Conservation (phyloP, 139 green algal species). For the Chlamydomonas incerta region DNA sequence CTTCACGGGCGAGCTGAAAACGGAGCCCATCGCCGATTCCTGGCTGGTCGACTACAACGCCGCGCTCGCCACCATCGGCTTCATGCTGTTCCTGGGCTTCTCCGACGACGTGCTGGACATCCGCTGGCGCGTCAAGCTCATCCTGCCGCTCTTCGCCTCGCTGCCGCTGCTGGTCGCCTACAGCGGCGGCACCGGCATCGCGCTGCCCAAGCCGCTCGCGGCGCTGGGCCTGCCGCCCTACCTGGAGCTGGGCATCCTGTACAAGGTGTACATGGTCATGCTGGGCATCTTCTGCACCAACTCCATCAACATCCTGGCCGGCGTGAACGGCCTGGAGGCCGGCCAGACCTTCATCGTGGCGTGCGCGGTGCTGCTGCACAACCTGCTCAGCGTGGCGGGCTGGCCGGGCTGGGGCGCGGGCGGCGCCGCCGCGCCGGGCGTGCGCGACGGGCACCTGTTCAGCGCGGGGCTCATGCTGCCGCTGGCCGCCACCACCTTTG, state of each 20-base stretch:
- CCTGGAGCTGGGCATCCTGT: conserved; percentile 89
- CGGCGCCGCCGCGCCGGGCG: not conserved
- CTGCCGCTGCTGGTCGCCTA: conserved; percentile 95
- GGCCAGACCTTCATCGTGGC: conserved; percentile 94
- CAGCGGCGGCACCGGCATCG: conserved; percentile 78
- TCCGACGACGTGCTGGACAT: conserved; percentile 99
- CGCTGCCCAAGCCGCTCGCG: conserved; percentile 84
- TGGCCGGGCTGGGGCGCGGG: conserved; percentile 17
- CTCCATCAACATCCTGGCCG: conserved; percentile 98
- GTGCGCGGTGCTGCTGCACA: conserved; percentile 87
- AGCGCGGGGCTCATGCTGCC: conserved; percentile 92
- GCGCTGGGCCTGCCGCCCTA: conserved; percentile 56
- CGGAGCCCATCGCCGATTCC: conserved; percentile 63
- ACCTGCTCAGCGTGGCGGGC: conserved; percentile 68
- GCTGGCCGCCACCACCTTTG: conserved; percentile 84
- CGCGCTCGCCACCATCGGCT: conserved; percentile 94
- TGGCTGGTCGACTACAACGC: conserved; percentile 99
- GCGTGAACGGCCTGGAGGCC: conserved; percentile 96
- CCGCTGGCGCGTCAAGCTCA: conserved; percentile 96
- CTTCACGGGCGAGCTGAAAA: conserved; percentile 39
- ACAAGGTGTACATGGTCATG: conserved; percentile 96
- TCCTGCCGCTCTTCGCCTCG: conserved; percentile 90
- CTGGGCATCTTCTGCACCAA: conserved; percentile 98
- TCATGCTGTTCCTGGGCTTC: conserved; percentile 99
- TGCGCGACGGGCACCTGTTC: conserved; percentile 95